Conservation (phyloP, 2,329 filamentous ascomycete species). For the Fusarium gaditjirri region DNA sequence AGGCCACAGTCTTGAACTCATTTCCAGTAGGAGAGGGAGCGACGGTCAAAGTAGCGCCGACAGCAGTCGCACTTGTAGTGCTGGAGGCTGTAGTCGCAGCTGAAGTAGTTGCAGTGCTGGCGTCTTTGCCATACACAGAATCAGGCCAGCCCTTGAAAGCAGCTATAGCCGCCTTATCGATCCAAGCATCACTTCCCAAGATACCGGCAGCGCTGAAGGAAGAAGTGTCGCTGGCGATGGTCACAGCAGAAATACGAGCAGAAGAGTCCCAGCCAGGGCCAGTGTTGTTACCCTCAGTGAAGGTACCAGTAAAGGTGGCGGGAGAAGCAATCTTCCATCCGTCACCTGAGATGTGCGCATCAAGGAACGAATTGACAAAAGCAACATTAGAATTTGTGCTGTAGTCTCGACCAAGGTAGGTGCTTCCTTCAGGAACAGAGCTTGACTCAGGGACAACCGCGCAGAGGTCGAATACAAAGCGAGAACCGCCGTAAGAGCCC, state of each 20-base stretch:
- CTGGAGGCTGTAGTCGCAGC: slow-evolving; percentile 18
- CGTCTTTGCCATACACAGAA: slow-evolving; percentile 39
- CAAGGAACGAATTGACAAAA: slow-evolving; percentile 46
- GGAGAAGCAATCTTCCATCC: slow-evolving; percentile 43
- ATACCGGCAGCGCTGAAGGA: slow-evolving; percentile 58
- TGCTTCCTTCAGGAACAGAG: slow-evolving; percentile 39
- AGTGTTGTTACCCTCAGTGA: slow-evolving; percentile 49
- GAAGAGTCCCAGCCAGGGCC: slow-evolving; percentile 43
- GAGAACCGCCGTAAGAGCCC: slow-evolving; percentile 48
- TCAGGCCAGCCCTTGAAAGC: slow-evolving; percentile 45
- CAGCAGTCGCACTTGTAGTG: neutral
- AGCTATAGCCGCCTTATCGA: slow-evolving; percentile 45
- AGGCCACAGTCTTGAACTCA: slow-evolving; percentile 54
- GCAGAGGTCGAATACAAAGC: slow-evolving; percentile 55
- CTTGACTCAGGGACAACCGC: slow-evolving; percentile 47
- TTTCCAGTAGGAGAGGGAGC: slow-evolving; percentile 50
- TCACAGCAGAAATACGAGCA: slow-evolving; percentile 37
- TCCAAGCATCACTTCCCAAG: slow-evolving; percentile 47
- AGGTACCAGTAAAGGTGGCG: slow-evolving; percentile 42
- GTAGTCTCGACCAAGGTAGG: slow-evolving; percentile 46
- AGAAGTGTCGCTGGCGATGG: slow-evolving; percentile 55
- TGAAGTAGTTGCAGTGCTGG: slow-evolving; percentile 7
- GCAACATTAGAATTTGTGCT: slow-evolving; percentile 40
- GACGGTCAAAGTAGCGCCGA: slow-evolving; percentile 35
- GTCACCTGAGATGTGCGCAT: slow-evolving; percentile 41